phyloP scores from a whole-genome alignment of 495 filamentous ascomycete genomes.

The Lasiosphaeria hispida region DNA sequence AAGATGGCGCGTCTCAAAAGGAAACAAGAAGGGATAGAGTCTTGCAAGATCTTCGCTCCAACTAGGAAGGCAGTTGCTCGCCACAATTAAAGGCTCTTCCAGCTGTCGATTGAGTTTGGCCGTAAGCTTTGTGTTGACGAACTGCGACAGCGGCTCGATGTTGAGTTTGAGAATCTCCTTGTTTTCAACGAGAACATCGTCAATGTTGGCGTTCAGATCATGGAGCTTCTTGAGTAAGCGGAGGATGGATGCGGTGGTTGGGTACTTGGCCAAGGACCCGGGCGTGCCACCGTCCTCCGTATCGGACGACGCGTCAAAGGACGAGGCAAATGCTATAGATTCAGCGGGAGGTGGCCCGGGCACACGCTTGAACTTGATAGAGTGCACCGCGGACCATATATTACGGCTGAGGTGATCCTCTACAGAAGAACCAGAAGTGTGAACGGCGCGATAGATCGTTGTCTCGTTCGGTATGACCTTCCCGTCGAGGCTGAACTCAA shows the following conservation, averaged over 20 bases:
- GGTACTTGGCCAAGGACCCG: conserved; percentile 78
- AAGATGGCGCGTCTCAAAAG: conserved; percentile 95
- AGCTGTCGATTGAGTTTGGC: conserved; percentile 98
- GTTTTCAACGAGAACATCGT: conserved; percentile 92
- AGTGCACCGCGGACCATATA: conserved; percentile 85
- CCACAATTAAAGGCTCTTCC: conserved; percentile 97
- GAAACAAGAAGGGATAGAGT: conserved; percentile 96
- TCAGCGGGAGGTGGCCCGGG: conserved; percentile 85
- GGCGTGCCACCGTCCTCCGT: conserved; percentile 62
- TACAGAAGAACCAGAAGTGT: conserved; percentile 63
- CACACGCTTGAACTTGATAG: conserved; percentile 87
- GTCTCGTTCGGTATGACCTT: conserved; percentile 85
- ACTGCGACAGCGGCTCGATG: conserved; percentile 83
- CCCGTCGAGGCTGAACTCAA: conserved; percentile 88
- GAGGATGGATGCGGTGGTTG: conserved; percentile 81
- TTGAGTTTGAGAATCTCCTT: conserved; percentile 68
- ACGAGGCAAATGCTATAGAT: conserved; percentile 59
- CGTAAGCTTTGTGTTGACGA: conserved; percentile 98
- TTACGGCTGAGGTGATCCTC: conserved; percentile 68
- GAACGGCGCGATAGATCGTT: conserved; percentile 93
- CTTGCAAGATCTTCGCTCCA: conserved; percentile 98
- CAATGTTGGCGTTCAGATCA: conserved; percentile 89
- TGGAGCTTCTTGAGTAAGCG: conserved; percentile 88
- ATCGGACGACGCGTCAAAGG: conserved; percentile 45
- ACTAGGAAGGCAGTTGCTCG: conserved; percentile 90